phyloP scores from a whole-genome alignment of 1,284 basidiomycete genomes.

The Cronartium ribicola region DNA sequence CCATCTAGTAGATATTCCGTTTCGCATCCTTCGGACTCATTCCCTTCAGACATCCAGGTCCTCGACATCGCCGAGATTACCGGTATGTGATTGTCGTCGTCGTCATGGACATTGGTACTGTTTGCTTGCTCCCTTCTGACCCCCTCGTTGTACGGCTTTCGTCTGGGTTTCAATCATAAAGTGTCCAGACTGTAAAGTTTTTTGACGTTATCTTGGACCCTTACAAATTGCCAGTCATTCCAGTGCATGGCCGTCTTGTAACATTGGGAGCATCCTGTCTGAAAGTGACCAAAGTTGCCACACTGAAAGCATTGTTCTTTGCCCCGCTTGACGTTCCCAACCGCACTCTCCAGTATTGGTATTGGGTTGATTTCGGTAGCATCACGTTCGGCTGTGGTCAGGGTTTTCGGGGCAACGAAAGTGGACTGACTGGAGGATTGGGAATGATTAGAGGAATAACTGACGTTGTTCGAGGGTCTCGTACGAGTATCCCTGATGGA shows the following conservation, averaged over 20 bases:
- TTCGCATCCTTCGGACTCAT: too few species aligned
- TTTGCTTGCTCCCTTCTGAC: not conserved
- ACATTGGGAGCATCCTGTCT: not conserved
- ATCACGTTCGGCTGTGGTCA: not conserved
- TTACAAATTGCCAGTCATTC: too few species aligned
- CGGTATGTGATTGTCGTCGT: not conserved
- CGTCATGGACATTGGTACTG: not conserved
- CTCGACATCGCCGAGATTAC: not conserved
- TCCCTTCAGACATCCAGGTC: not conserved
- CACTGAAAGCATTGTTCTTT: not conserved
- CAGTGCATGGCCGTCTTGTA: not conserved
- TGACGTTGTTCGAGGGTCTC: too few species aligned
- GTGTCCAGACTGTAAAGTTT: too few species aligned
- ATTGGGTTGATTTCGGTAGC: not conserved
- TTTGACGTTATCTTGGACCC: too few species aligned
- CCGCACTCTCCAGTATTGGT: not conserved
- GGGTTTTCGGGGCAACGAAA: not conserved
- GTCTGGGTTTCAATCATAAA: not conserved
- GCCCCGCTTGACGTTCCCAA: not conserved
- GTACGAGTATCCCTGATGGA: not conserved
- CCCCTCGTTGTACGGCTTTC: not conserved
- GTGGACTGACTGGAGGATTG: too few species aligned
- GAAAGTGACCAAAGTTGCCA: not conserved
- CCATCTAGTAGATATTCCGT: not conserved
- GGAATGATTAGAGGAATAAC: too few species aligned